A percentile compares a stretch with the other conserved stretches of the same genome.
Evolutionary conservation across 2,329 filamentous ascomycete species (phyloP).

Genomic region (Colletotrichum incanum): DNA sequence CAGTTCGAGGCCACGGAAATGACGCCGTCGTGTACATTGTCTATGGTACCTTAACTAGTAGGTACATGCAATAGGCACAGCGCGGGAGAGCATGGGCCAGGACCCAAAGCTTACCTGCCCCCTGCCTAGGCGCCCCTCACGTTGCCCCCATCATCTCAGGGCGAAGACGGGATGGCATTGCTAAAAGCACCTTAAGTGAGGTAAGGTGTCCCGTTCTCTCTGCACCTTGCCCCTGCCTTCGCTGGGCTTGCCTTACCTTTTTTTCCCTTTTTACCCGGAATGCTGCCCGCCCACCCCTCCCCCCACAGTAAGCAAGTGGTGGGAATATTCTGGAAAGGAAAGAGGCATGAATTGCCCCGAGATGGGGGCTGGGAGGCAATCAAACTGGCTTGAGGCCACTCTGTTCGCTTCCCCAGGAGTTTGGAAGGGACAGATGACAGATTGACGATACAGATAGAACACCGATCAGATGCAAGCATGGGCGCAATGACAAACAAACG

Average conservation of each 20-base stretch:
- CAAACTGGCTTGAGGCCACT: slow-evolving; percentile 32
- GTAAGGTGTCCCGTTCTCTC: slow-evolving; percentile 28
- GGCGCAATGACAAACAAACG: not conserved
- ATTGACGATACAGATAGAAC: not conserved
- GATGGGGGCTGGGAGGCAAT: slow-evolving; percentile 3
- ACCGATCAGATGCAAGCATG: not conserved
- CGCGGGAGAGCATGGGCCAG: slow-evolving; percentile 37
- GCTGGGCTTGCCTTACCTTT: slow-evolving; percentile 5
- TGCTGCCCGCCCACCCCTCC: slow-evolving; percentile 11
- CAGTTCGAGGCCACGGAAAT: slow-evolving; percentile 15
- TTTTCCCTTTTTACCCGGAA: slow-evolving; percentile 2
- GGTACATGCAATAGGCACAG: not conserved
- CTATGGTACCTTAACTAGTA: not conserved
- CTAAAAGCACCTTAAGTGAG: slow-evolving; percentile 37
- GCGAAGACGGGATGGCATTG: slow-evolving; percentile 42
- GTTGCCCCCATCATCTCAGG: slow-evolving; percentile 38
- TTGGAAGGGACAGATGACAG: slow-evolving; percentile 2
- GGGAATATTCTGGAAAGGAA: slow-evolving; percentile 42
- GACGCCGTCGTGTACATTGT: slow-evolving; percentile 24
- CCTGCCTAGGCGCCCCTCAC: slow-evolving; percentile 27
- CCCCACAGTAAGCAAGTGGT: slow-evolving; percentile 29
- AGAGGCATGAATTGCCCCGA: slow-evolving; percentile 28
- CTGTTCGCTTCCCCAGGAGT: slow-evolving; percentile 27
- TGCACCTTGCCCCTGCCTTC: slow-evolving; percentile 12
- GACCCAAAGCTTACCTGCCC: slow-evolving; percentile 27